phyloP scores from a whole-genome alignment of 192 early-diverging fungal genomes.

The Backusella macrospora region DNA sequence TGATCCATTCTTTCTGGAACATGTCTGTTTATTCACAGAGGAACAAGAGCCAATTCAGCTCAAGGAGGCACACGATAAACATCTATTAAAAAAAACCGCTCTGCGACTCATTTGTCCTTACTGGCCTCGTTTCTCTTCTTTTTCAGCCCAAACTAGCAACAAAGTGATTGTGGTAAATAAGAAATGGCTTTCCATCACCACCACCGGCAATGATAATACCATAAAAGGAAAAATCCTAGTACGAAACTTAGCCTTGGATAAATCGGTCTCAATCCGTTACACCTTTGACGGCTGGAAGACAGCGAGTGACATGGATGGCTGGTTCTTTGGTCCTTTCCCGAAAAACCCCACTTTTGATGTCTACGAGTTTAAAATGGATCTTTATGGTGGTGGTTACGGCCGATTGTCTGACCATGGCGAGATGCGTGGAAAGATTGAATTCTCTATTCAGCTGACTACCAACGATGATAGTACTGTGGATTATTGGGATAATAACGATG shows the following conservation, averaged over 20 bases:
- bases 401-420: conserved; percentile 14
- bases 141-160: neutral
- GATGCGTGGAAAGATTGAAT: conserved; percentile 53
- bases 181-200: neutral
- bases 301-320: conserved; percentile 60
- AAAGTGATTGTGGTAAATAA: conserved; percentile 11
- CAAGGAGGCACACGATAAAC: neutral
- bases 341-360: conserved; percentile 56
- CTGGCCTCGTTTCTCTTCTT: neutral
- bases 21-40: conserved; percentile 69
- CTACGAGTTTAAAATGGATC: conserved; percentile 57
- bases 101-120: neutral
- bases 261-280: conserved; percentile 78
- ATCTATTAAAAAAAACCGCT: neutral
- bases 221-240: conserved; percentile 70
- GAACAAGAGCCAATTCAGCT: conserved; percentile 55
- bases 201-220: conserved; percentile 38
- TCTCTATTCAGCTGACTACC: conserved; percentile 68
- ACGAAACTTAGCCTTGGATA: conserved; percentile 87
- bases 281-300: conserved; percentile 83
- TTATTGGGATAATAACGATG: conserved; percentile 92
- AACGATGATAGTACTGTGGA: conserved; percentile 47
- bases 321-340: conserved; percentile 55
- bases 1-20: conserved; percentile 62
- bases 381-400: neutral